Evolutionary conservation across 345 rosid species (phyloP), one percentile per base, ranked within the genome.

Genomic region (Brassica carinata): DNA sequence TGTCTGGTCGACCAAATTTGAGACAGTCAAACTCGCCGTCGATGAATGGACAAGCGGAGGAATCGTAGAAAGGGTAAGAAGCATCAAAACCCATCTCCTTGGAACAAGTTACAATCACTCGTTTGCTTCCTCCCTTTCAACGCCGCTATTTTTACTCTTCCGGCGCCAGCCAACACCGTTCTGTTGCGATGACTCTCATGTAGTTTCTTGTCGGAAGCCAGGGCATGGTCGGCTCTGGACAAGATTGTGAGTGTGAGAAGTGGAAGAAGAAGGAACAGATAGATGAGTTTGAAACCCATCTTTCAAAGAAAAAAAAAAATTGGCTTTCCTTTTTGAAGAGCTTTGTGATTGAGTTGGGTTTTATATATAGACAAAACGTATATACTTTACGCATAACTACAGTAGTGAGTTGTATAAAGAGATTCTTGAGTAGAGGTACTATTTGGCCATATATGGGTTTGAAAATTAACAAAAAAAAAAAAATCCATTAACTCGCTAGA

Each of bases 1-100:
- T 85, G 78, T 92, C 98, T 18, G 94, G 97, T 59, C 98, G 77
- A 30, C 96, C 97, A 43, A 85, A 82, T 65, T 86, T 89, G 40
- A 77, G 86, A 85, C 98, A 94, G 34, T 94, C 85, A 70, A 94
- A 94, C 85, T 90, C 90, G 2, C 85, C 76, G 57, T 90, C 97
- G 17, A 94, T 86, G 81, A 92, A 94, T 15, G 97, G 97, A 62
- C 98, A 94, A 34, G 77, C 61, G 4, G 89, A 76, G 0, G 89
- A 86, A 65, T 83, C 84, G 51, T 94, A 94, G 40, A 88, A 33
- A 64, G 97, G 97, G 73, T 90, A 88, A 9, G 96, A 86, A 63
- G 86, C 29, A 81, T 94, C 95, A 13, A 68, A 4, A 82, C 85
- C 98, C 98, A 94, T 33, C 61, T 86, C 13, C 98, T 69, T 81